phyloP scores from a whole-genome alignment of 2,329 filamentous ascomycete genomes.

The Ophidiomyces ophidiicola region DNA sequence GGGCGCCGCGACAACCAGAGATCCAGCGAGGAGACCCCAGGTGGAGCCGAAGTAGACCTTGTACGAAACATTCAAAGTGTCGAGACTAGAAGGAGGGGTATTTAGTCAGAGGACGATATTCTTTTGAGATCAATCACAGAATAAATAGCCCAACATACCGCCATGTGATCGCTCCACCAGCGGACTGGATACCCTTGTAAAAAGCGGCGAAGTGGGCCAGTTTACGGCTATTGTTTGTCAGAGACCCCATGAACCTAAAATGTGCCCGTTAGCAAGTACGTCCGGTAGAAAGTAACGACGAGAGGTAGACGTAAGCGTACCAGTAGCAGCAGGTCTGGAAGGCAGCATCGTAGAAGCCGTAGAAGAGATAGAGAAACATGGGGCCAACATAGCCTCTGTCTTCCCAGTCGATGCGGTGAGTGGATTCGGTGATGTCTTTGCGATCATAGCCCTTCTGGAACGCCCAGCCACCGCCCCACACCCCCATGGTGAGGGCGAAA shows the following conservation, averaged over 20 bases:
- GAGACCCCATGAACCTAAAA: slow-evolving; percentile 81
- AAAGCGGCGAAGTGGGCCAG: slow-evolving; percentile 84
- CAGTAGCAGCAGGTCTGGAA: slow-evolving; percentile 91
- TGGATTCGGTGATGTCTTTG: slow-evolving; percentile 19
- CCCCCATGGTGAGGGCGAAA: slow-evolving; percentile 57
- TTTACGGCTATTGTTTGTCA: slow-evolving; percentile 86
- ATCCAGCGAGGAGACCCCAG: slow-evolving; percentile 66
- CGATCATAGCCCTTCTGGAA: slow-evolving; percentile 56
- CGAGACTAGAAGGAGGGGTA: slow-evolving; percentile 59
- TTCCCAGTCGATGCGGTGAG: slow-evolving; percentile 21
- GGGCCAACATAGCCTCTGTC: slow-evolving; percentile 58
- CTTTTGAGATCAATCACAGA: background rate
- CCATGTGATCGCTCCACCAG: slow-evolving; percentile 54
- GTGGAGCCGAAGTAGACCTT: slow-evolving; percentile 60
- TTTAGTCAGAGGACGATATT: slow-evolving; percentile 12
- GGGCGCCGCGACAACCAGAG: slow-evolving; percentile 63
- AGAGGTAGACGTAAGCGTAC: slow-evolving; percentile 32
- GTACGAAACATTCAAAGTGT: slow-evolving; percentile 50
- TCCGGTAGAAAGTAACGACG: background rate
- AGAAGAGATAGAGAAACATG: slow-evolving; percentile 84
- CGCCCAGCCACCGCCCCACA: slow-evolving; percentile 74
- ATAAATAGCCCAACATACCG: slow-evolving; percentile 22
- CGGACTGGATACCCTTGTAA: slow-evolving; percentile 86
- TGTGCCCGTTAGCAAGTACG: slow-evolving; percentile 4
- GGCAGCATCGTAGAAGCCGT: slow-evolving; percentile 75